Conservation (phyloP, 2,329 filamentous ascomycete species). For the Hypoxylon sp. region DNA sequence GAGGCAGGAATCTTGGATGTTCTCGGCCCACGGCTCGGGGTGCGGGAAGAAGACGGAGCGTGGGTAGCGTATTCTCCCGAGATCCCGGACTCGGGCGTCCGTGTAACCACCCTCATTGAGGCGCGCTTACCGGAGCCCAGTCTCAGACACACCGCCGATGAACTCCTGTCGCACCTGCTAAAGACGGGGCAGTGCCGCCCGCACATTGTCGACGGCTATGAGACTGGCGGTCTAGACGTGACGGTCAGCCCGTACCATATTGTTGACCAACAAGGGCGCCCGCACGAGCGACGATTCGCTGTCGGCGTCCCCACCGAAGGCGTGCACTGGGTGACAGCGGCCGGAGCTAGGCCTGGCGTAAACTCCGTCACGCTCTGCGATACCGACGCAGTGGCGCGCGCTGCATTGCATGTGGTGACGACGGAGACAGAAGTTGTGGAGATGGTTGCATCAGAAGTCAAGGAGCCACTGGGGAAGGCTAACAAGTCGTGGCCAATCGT, state of each 20-base stretch:
- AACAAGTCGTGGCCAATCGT: slow-evolving; percentile 2
- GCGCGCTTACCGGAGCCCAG: slow-evolving; percentile 39
- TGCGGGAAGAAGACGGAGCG: slow-evolving; percentile 21
- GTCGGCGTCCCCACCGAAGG: slow-evolving; percentile 44
- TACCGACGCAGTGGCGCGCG: slow-evolving; percentile 34
- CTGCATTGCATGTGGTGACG: slow-evolving; percentile 14
- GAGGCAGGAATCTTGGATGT: slow-evolving; percentile 38
- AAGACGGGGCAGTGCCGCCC: slow-evolving; percentile 38
- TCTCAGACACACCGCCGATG: slow-evolving; percentile 35
- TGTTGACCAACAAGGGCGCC: slow-evolving; percentile 30
- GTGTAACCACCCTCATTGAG: slow-evolving; percentile 41
- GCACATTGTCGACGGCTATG: slow-evolving; percentile 25
- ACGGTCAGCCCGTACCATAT: slow-evolving; percentile 20
- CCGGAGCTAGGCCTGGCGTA: slow-evolving; percentile 38
- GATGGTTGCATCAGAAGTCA: not conserved
- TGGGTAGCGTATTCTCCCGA: slow-evolving; percentile 32
- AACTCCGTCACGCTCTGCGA: slow-evolving; percentile 40
- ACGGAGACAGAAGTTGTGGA: slow-evolving; percentile 6
- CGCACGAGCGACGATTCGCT: slow-evolving; percentile 37
- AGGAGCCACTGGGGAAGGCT: not conserved
- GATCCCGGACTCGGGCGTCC: slow-evolving; percentile 25
- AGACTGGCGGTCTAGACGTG: slow-evolving; percentile 34
- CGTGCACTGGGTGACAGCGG: slow-evolving; percentile 42
- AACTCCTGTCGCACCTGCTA: slow-evolving; percentile 30
- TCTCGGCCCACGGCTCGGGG: slow-evolving; percentile 30